A percentile compares a stretch with the other conserved stretches of the same genome.
Conservation (phyloP, 192 early-diverging fungal genomes). For the Coemansia sp. region DNA sequence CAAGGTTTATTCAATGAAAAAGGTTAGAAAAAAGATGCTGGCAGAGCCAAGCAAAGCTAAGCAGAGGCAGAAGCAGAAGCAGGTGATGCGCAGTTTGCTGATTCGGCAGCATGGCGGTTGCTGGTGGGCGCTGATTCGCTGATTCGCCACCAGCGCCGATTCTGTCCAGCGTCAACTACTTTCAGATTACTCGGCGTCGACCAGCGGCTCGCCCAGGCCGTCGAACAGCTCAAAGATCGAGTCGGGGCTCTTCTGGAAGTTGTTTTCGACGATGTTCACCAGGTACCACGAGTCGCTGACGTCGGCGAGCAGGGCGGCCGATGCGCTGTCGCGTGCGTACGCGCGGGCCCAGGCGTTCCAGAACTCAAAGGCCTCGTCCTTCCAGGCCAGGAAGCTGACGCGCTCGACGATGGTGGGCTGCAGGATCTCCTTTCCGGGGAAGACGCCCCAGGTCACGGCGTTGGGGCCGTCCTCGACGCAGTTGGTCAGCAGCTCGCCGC, state of each 20-base stretch:
- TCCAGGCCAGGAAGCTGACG: conserved; percentile 90
- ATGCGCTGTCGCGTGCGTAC: conserved; percentile 63
- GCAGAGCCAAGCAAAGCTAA: neutral
- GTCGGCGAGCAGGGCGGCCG: conserved; percentile 61
- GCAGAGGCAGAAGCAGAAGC: neutral
- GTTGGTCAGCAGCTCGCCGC: conserved; percentile 91
- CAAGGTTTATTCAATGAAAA: too few species aligned
- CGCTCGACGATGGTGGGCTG: conserved; percentile 95
- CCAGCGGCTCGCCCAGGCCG: conserved; percentile 25
- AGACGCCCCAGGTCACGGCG: conserved; percentile 98
- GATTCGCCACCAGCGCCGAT: too few species aligned
- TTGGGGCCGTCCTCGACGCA: conserved; percentile 83
- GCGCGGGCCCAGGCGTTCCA: conserved; percentile 86
- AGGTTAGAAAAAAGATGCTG: neutral
- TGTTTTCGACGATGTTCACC: conserved; percentile 94
- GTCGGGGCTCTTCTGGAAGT: conserved; percentile 61
- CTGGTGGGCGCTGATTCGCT: too few species aligned
- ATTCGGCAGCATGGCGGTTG: too few species aligned
- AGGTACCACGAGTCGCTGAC: conserved; percentile 82
- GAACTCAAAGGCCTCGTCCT: conserved; percentile 93
- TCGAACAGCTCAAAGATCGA: conserved; percentile 50
- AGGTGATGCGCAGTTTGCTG: neutral
- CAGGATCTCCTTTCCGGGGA: conserved; percentile 94
- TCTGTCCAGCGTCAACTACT: too few species aligned
- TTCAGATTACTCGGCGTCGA: neutral